Conservation (phyloP, 352 stramenopile species). For the Phytophthora lateralis region DNA sequence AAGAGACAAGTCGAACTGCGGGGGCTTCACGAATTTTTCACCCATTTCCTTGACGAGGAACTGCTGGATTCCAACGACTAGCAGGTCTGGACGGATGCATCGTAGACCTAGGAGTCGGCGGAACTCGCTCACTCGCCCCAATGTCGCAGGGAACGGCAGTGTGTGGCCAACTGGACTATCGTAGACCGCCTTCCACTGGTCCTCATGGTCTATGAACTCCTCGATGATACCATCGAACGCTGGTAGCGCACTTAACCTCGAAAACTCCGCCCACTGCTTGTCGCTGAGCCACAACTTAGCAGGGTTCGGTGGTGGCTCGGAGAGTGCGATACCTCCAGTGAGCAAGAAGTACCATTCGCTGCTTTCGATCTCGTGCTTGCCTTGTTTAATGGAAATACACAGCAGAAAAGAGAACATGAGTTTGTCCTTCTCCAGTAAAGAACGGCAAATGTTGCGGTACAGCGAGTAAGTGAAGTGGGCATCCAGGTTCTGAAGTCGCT, state of each 20-base stretch:
- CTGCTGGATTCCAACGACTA: constrained; percentile 90
- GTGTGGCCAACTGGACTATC: constrained; percentile 83
- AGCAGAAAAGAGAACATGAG: constrained; percentile 94
- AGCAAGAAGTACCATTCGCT: constrained; percentile 95
- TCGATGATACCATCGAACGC: constrained; percentile 82
- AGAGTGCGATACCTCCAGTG: constrained; percentile 90
- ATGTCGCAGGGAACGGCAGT: constrained; percentile 71
- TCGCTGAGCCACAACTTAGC: constrained; percentile 90
- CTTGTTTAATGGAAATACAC: constrained; percentile 88
- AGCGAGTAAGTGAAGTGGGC: constrained; percentile 92
- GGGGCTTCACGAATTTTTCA: constrained; percentile 92
- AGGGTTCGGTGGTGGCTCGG: constrained; percentile 91
- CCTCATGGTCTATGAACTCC: constrained; percentile 77
- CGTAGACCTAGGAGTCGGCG: constrained; percentile 75
- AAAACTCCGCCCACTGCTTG: constrained; percentile 95
- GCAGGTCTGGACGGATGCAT: constrained; percentile 85
- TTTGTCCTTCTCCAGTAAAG: constrained; percentile 94
- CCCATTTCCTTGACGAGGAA: constrained; percentile 92
- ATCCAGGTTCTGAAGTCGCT: constrained; percentile 84
- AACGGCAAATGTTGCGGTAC: constrained; percentile 93
- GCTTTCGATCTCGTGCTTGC: constrained; percentile 76
- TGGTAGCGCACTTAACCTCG: constrained; percentile 77
- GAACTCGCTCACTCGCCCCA: constrained; percentile 74
- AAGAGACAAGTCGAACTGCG: constrained; percentile 87
- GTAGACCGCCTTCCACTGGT: constrained; percentile 90